Conservation (phyloP, 371 early-diverging fungal genomes). For the Capniomyces stellatus region DNA sequence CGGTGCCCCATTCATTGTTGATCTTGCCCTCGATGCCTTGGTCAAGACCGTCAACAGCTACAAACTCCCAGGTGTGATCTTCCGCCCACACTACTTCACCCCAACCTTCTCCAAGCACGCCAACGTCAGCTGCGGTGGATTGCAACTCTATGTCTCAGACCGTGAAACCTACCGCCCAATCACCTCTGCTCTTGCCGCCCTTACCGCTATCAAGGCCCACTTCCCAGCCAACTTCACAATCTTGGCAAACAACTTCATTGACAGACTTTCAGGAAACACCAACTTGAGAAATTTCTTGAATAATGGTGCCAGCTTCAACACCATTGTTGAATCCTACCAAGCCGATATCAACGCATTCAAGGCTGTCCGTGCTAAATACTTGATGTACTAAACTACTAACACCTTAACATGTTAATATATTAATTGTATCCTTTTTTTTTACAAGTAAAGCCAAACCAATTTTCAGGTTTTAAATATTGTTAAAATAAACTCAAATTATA, state of each 20-base stretch:
- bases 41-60: not conserved
- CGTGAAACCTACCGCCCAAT: not conserved
- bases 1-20: not conserved
- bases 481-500: too few species aligned
- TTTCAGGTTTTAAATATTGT: too few species aligned
- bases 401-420: too few species aligned
- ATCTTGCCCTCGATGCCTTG: not conserved
- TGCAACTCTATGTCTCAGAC: not conserved
- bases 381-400: conserved; percentile 1
- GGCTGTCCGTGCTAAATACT: not conserved
- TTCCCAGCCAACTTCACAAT: not conserved
- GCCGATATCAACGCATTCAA: not conserved
- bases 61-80: not conserved
- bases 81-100: not conserved
- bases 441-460: too few species aligned
- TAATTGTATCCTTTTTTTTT: too few species aligned
- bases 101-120: not conserved
- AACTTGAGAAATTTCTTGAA: not conserved
- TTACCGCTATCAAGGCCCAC: not conserved
- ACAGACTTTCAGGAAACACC: not conserved
- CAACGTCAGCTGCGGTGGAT: not conserved
- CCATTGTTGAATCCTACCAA: not conserved
- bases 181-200: not conserved
- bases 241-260: not conserved
- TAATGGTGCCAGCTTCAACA: not conserved